phyloP scores from a whole-genome alignment of 192 early-diverging fungal species.

The Gaertneriomyces sp. region DNA sequence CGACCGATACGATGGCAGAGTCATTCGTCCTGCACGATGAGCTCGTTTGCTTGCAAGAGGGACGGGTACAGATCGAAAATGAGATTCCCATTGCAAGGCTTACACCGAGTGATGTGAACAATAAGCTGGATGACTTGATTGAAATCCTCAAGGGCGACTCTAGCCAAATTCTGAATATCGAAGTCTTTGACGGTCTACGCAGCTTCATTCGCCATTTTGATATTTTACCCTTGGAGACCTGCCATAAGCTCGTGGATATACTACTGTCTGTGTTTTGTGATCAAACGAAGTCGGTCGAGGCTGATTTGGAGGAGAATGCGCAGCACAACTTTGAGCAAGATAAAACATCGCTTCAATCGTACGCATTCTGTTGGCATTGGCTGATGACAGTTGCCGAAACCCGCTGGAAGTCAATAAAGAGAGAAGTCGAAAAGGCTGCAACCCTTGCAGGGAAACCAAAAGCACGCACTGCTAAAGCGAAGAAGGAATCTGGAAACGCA shows the following conservation, averaged over 20 bases:
- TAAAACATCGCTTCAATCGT: slow-evolving; percentile 68
- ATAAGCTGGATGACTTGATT: slow-evolving; percentile 47
- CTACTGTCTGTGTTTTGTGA: slow-evolving; percentile 67
- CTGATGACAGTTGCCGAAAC: slow-evolving; percentile 59
- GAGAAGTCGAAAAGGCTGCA: slow-evolving; percentile 26
- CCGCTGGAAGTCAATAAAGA: slow-evolving; percentile 27
- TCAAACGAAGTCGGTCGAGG: slow-evolving; percentile 58
- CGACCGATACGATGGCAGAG: neutral
- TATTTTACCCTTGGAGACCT: slow-evolving; percentile 39
- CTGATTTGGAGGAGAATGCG: slow-evolving; percentile 61
- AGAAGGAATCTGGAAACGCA: slow-evolving; percentile 36
- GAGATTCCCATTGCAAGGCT: slow-evolving; percentile 40
- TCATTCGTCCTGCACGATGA: slow-evolving; percentile 55
- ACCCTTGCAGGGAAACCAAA: slow-evolving; percentile 12
- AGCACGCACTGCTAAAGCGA: slow-evolving; percentile 26
- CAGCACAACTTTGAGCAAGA: slow-evolving; percentile 70
- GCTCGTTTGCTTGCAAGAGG: slow-evolving; percentile 56
- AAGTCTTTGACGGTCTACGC: slow-evolving; percentile 58
- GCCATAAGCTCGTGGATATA: slow-evolving; percentile 64
- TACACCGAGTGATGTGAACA: slow-evolving; percentile 35
- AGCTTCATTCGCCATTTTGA: slow-evolving; percentile 68
- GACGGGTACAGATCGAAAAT: slow-evolving; percentile 39
- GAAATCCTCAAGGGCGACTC: slow-evolving; percentile 38
- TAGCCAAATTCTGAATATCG: slow-evolving; percentile 22
- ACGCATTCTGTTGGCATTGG: slow-evolving; percentile 83